These are phyloP conservation scores for Phytophthora melonis DNA, from an alignment of 352 stramenopile species.

Conservation along the genomic window DNA sequence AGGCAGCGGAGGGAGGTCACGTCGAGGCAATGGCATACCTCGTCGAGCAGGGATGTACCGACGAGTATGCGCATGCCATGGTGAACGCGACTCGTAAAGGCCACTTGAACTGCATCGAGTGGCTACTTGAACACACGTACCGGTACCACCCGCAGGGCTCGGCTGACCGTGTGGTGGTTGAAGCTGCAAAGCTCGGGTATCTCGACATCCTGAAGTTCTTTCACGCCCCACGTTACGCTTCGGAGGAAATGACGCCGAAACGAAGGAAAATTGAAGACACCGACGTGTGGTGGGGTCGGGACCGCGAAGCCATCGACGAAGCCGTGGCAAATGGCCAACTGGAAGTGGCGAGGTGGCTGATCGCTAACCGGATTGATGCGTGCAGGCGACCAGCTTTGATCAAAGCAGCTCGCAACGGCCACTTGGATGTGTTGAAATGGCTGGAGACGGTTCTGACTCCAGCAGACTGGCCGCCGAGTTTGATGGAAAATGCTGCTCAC, in stretches of 20 bases:
- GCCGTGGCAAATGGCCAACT: constrained; percentile 1
- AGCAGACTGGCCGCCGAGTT: not conserved
- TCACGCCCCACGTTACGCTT: not conserved
- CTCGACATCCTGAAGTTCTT: constrained; percentile 8
- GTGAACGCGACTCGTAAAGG: not conserved
- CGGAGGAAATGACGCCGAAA: constrained; percentile 3
- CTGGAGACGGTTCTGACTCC: not conserved
- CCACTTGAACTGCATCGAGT: constrained; percentile 4
- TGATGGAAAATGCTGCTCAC: constrained; percentile 2
- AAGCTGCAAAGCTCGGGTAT: constrained; percentile 5
- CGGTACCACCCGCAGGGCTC: not conserved
- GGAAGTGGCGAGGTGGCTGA: constrained; percentile 1
- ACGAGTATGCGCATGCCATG: constrained; percentile 8
- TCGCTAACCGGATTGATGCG: not conserved
- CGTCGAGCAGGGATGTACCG: constrained; percentile 3
- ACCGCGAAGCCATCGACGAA: not conserved
- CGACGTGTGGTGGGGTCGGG: constrained; percentile 3
- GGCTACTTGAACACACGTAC: constrained; percentile 8
- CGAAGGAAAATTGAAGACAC: constrained; percentile 8
- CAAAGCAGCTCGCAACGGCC: not conserved
- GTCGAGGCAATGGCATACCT: constrained; percentile 9
- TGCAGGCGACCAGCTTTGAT: not conserved
- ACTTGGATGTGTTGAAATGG: constrained; percentile 5
- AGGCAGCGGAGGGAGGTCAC: constrained; percentile 2
- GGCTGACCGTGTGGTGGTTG: not conserved